Percentiles rank a stretch among this genome's conserved stretches.
phyloP scores from a whole-genome alignment of 1,284 basidiomycete species.

The Taiwanofungus camphoratus region DNA sequence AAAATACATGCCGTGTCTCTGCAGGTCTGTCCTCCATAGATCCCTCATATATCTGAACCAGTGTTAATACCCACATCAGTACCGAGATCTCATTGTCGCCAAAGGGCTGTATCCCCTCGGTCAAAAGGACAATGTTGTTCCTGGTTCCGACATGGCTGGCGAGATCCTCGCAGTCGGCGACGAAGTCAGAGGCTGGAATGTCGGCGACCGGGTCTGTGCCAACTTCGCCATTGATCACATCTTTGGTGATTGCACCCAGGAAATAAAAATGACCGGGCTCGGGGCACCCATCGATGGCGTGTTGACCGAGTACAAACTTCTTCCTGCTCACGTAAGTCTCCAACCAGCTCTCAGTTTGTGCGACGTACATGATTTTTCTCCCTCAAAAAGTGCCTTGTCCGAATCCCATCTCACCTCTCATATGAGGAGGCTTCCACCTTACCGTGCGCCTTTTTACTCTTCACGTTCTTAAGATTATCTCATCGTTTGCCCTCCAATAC shows the following conservation, averaged over 20 bases:
- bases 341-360: background rate
- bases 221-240: slow-evolving; percentile 19
- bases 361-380: slow-evolving; percentile 7
- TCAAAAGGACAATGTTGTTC: slow-evolving; percentile 35
- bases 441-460: slow-evolving; percentile 9
- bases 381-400: slow-evolving; percentile 20
- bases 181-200: slow-evolving; percentile 33
- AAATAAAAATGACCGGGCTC: slow-evolving; percentile 30
- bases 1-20: slow-evolving; percentile 48
- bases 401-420: slow-evolving; percentile 26
- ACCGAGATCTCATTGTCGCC: slow-evolving; percentile 38
- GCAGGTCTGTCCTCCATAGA: slow-evolving; percentile 22
- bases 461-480: background rate
- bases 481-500: slow-evolving; percentile 11
- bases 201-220: slow-evolving; percentile 49
- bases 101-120: slow-evolving; percentile 28
- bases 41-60: background rate
- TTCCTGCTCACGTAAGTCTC: slow-evolving; percentile 16
- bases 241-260: slow-evolving; percentile 12
- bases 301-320: slow-evolving; percentile 43
- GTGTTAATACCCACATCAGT: slow-evolving; percentile 22
- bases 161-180: slow-evolving; percentile 50
- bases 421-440: slow-evolving; percentile 29
- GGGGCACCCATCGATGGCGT: slow-evolving; percentile 52
- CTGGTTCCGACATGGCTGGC: slow-evolving; percentile 59